Evolutionary conservation across 2,329 filamentous ascomycete genomes (phyloP).

Genomic region (Venturia aucupariae): DNA sequence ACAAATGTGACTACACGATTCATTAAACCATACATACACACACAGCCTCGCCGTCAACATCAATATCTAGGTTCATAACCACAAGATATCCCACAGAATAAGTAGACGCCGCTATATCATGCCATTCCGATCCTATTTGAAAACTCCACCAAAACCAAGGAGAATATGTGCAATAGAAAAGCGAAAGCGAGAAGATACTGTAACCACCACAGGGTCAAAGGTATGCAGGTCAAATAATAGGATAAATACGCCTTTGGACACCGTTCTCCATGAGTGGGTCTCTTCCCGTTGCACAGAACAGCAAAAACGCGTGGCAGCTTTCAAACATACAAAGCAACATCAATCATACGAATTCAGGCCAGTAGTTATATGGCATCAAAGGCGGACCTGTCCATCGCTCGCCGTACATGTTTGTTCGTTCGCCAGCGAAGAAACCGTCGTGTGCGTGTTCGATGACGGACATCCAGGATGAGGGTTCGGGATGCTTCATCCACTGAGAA

Average conservation of each 20-base stretch:
- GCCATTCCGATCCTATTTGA: neutral
- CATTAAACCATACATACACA: neutral
- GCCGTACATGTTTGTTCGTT: conserved; percentile 43
- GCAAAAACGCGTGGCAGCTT: neutral
- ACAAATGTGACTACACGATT: neutral
- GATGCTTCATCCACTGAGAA: conserved; percentile 44
- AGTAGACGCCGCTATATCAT: neutral
- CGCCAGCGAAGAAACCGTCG: conserved; percentile 44
- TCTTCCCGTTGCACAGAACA: neutral
- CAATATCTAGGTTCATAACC: neutral
- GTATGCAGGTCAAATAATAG: neutral
- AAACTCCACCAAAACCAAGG: neutral
- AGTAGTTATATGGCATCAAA: conserved; percentile 41
- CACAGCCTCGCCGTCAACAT: neutral
- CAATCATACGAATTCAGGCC: conserved; percentile 38
- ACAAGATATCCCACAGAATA: neutral
- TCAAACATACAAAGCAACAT: neutral
- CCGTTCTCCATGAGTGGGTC: neutral
- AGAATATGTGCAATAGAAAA: conserved; percentile 1
- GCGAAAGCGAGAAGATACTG: neutral
- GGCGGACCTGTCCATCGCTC: conserved; percentile 44
- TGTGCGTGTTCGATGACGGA: conserved; percentile 45
- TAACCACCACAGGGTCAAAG: neutral
- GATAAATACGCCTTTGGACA: neutral
- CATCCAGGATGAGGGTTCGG: conserved; percentile 48